Conservation (phyloP, 139 green algal genomes). For the Coelastrella sp. region DNA sequence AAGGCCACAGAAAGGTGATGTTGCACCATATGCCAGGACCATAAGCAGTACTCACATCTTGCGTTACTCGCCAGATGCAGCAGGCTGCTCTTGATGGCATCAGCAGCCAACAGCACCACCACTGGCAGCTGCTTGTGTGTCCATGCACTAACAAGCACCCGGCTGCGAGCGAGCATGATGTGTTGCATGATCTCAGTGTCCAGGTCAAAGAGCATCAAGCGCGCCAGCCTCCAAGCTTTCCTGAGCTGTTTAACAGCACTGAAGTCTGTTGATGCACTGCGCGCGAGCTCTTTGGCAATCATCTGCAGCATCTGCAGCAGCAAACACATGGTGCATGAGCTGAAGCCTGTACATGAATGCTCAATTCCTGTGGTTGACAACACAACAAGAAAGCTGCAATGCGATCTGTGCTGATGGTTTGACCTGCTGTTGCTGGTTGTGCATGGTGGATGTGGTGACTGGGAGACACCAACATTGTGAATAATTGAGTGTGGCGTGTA, state of each 20-base stretch:
- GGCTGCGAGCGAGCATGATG: background rate
- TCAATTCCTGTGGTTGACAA: no score
- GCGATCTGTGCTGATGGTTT: no score
- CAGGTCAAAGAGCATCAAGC: conserved; percentile 23
- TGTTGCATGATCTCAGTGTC: background rate
- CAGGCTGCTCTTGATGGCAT: background rate
- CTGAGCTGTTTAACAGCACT: no score
- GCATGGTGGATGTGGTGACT: no score
- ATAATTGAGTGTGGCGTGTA: no score
- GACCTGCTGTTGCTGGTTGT: no score
- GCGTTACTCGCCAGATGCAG: background rate
- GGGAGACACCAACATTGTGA: no score
- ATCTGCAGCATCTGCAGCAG: conserved; percentile 21
- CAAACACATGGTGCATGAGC: no score
- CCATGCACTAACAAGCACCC: background rate
- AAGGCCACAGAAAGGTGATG: no score
- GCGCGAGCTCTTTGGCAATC: conserved; percentile 2
- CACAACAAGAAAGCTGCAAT: no score
- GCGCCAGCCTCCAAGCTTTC: background rate
- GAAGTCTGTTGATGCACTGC: no score
- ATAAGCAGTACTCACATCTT: background rate
- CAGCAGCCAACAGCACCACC: background rate
- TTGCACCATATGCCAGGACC: background rate
- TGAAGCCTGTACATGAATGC: background rate
- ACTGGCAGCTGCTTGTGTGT: background rate